Evolutionary conservation across 2,329 filamentous ascomycete genomes (phyloP).

Genomic region (Xylaria sp.): DNA sequence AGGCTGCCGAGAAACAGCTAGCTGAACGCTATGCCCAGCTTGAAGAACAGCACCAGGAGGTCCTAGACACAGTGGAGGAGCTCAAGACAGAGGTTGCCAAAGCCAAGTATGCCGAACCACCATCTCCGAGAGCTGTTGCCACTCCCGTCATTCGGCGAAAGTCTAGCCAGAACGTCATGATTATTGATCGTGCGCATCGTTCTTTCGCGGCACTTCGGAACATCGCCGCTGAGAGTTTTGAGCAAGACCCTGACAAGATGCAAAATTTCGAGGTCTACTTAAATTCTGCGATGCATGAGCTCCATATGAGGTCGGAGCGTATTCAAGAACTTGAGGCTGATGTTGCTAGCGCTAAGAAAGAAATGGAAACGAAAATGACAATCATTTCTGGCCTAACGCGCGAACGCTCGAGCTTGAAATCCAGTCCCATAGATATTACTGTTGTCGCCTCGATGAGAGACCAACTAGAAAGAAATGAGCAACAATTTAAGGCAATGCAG

Average conservation of each 20-base stretch:
- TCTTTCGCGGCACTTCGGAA: constrained; percentile 89
- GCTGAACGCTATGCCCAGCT: constrained; percentile 82
- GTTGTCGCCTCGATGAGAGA: constrained; percentile 86
- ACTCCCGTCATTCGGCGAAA: constrained; percentile 88
- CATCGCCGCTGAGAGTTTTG: constrained; percentile 85
- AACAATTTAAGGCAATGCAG: constrained; percentile 75
- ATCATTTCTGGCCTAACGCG: constrained; percentile 94
- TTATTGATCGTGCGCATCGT: constrained; percentile 87
- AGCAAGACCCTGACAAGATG: constrained; percentile 79
- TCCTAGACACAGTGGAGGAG: constrained; percentile 85
- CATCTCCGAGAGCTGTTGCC: constrained; percentile 67
- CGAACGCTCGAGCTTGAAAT: constrained; percentile 88
- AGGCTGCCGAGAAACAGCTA: constrained; percentile 74
- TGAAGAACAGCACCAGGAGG: constrained; percentile 79
- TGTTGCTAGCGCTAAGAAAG: constrained; percentile 81
- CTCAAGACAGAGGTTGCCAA: constrained; percentile 86
- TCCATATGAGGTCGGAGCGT: constrained; percentile 84
- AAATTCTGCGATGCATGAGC: constrained; percentile 89
- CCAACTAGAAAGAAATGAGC: constrained; percentile 86
- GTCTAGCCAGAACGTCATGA: constrained; percentile 86
- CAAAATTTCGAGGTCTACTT: constrained; percentile 93
- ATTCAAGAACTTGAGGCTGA: constrained; percentile 90
- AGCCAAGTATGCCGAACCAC: constrained; percentile 65
- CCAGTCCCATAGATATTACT: constrained; percentile 85
- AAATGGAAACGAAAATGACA: constrained; percentile 96